phyloP scores from a whole-genome alignment of 2,329 filamentous ascomycete genomes.

The Botrytis medusae region DNA sequence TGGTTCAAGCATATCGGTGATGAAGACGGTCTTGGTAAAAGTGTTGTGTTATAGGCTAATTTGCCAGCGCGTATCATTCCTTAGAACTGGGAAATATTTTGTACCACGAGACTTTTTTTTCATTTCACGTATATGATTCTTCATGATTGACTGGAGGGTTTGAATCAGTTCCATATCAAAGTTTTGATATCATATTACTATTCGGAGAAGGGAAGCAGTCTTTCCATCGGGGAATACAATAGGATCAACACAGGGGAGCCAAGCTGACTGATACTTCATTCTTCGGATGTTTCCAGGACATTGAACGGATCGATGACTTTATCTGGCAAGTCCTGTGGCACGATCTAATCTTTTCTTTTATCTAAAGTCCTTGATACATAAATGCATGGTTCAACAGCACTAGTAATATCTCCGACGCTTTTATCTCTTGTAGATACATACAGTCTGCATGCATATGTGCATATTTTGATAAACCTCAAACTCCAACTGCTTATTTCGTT shows the following conservation, averaged over 20 bases:
- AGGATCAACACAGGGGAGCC: neutral
- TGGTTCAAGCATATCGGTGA: neutral
- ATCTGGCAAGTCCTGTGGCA: neutral
- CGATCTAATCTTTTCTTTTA: neutral
- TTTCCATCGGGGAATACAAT: neutral
- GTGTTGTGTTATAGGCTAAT: neutral
- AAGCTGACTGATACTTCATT: neutral
- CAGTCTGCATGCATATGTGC: neutral
- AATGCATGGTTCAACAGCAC: neutral
- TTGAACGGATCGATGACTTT: neutral
- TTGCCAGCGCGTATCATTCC: neutral
- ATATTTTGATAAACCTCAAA: conserved; percentile 5
- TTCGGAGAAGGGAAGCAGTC: neutral
- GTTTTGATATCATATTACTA: neutral
- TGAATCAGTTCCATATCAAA: neutral
- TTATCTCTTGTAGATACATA: neutral
- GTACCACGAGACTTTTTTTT: neutral
- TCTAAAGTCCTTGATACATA: neutral
- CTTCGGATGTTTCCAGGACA: neutral
- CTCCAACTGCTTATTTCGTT: neutral
- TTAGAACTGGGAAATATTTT: neutral
- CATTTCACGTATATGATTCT: neutral
- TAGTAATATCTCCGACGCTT: neutral
- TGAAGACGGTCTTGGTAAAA: neutral
- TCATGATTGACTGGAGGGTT: neutral